A percentile compares a stretch with the other conserved stretches of the same genome.
Conservation (phyloP, 176 grass and related monocot species). For the Triticum timopheevii region DNA sequence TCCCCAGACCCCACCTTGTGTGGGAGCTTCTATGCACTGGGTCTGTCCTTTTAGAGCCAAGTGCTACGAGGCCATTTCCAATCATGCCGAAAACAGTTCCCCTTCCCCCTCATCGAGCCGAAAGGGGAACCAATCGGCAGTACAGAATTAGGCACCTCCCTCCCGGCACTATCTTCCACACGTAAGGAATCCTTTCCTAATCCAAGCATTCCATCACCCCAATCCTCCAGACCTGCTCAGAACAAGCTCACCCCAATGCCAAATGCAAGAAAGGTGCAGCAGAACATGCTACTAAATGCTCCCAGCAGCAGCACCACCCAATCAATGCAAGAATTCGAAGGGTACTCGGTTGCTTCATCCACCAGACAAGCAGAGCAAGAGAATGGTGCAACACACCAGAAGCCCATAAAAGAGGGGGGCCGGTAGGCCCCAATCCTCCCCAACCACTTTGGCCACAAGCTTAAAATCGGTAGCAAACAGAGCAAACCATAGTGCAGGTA, state of each 20-base stretch:
- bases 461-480: conserved; percentile 27
- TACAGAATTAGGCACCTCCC: conserved; percentile 26
- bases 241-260: conserved; percentile 19
- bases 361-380: conserved; percentile 27
- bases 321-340: conserved; percentile 28
- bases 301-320: not conserved
- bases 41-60: too few relatives aligned
- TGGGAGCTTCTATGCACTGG: too few relatives aligned
- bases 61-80: conserved; percentile 33
- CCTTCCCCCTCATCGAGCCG: not conserved
- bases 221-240: conserved; percentile 37
- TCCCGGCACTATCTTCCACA: not conserved
- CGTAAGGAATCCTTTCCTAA: conserved; percentile 36
- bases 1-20: too few relatives aligned
- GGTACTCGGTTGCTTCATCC: conserved; percentile 31
- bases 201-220: conserved; percentile 35
- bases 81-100: conserved; percentile 12
- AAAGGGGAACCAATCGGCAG: not conserved
- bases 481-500: not conserved
- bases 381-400: conserved; percentile 48
- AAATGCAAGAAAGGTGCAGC: conserved; percentile 33
- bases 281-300: conserved; percentile 33
- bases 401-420: conserved; percentile 32
- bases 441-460: conserved; percentile 42
- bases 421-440: conserved; percentile 26